These are phyloP conservation scores for Plenodomus tracheiphilus DNA, from an alignment of 2,329 filamentous ascomycete genomes.

Conservation along the genomic window DNA sequence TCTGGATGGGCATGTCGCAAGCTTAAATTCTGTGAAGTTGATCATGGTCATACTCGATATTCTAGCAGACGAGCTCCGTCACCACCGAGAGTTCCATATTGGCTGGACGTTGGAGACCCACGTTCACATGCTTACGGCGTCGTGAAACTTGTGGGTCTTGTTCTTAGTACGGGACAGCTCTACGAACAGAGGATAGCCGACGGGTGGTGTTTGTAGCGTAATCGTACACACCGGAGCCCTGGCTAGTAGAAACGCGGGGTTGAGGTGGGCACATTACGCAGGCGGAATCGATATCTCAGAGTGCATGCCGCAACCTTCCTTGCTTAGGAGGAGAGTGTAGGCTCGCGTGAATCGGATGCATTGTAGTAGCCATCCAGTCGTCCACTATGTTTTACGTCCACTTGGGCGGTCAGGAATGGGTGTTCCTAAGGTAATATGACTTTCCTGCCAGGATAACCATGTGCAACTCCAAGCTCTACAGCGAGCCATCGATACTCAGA, in stretches of 20 bases:
- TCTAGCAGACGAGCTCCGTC: no score
- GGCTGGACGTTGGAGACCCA: no score
- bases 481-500: not conserved
- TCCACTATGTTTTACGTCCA: no score
- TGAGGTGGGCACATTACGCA: not conserved
- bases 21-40: no score
- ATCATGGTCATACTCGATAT: no score
- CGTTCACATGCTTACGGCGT: conserved; percentile 9
- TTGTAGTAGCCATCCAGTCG: no score
- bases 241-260: conserved; percentile 22
- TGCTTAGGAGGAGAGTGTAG: not conserved
- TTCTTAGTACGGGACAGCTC: conserved; percentile 10
- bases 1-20: no score
- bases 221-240: conserved; percentile 2
- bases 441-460: not conserved
- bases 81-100: no score
- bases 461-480: not conserved
- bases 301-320: no score
- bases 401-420: no score
- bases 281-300: no score
- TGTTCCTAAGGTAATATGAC: no score
- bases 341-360: not conserved
- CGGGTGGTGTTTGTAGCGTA: conserved; percentile 1
- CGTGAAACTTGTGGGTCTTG: conserved; percentile 7
- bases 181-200: conserved; percentile 6